Evolutionary conservation across 345 rosid genomes (phyloP).

Genomic region (Citrus cavaleriei): DNA sequence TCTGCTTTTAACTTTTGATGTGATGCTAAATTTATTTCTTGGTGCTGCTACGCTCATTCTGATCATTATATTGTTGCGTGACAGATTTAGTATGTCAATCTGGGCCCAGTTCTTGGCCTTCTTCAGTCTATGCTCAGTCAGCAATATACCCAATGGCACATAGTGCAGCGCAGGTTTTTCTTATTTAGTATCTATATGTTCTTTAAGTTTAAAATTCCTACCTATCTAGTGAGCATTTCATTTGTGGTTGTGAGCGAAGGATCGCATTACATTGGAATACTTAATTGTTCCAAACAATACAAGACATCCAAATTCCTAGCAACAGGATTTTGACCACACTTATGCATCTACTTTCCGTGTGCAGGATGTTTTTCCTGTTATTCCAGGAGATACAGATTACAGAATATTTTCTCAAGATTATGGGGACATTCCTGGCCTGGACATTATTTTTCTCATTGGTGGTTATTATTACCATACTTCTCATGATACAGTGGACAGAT

Average conservation of each 20-base stretch:
- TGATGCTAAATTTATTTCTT: constrained; percentile 8
- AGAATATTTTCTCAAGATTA: constrained; percentile 89
- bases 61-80: constrained; percentile 8
- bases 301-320: not conserved
- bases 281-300: not conserved
- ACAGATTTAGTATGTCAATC: constrained; percentile 98
- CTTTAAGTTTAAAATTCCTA: constrained; percentile 9
- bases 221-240: constrained; percentile 7
- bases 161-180: constrained; percentile 94
- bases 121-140: constrained; percentile 76
- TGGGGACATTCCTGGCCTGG: constrained; percentile 91
- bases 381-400: constrained; percentile 97
- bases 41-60: not conserved
- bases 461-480: constrained; percentile 99
- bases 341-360: constrained; percentile 4
- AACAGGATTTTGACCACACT: not conserved
- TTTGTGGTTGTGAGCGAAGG: not conserved
- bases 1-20: not conserved
- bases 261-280: not conserved
- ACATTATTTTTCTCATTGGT: constrained; percentile 90
- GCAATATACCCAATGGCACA: constrained; percentile 91
- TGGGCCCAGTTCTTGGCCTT: constrained; percentile 96
- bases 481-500: constrained; percentile 87
- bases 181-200: constrained; percentile 10
- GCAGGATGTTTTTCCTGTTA: constrained; percentile 87